Percentiles rank a stretch among this genome's conserved stretches.
Evolutionary conservation across 2,329 filamentous ascomycete species (phyloP).

Genomic region (Aspergillus hiratsukae): DNA sequence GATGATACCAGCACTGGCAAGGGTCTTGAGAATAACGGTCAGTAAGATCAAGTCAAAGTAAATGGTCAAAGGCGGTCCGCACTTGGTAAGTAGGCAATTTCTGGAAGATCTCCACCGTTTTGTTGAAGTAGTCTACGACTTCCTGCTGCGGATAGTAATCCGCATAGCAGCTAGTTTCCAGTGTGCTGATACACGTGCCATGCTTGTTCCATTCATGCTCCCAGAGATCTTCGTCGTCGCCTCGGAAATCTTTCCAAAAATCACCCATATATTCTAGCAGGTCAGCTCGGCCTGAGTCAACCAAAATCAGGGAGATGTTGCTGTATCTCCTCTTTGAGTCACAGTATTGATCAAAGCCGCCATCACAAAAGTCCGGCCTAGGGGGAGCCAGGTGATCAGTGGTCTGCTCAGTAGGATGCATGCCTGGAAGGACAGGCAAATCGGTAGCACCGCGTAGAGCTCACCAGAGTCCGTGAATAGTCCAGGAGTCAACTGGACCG

Average conservation of each 20-base stretch:
- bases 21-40: slow-evolving; percentile 35
- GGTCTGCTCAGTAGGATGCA: not conserved
- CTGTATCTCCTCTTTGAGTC: slow-evolving; percentile 58
- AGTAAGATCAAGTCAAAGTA: slow-evolving; percentile 3
- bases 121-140: slow-evolving; percentile 65
- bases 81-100: slow-evolving; percentile 60
- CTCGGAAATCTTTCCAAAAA: slow-evolving; percentile 68
- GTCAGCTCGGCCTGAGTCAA: slow-evolving; percentile 49
- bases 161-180: slow-evolving; percentile 63
- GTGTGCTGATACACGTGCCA: slow-evolving; percentile 68
- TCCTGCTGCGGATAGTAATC: slow-evolving; percentile 59
- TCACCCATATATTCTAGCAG: slow-evolving; percentile 63
- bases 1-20: slow-evolving; percentile 57
- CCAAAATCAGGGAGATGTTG: slow-evolving; percentile 62
- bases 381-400: slow-evolving; percentile 2
- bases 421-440: not conserved
- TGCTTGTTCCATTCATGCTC: slow-evolving; percentile 73
- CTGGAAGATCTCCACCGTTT: slow-evolving; percentile 62
- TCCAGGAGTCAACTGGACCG: slow-evolving; percentile 67
- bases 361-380: slow-evolving; percentile 65
- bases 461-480: slow-evolving; percentile 65
- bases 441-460: slow-evolving; percentile 6
- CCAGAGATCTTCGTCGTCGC: slow-evolving; percentile 64
- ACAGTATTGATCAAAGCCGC: slow-evolving; percentile 64
- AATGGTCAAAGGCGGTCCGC: slow-evolving; percentile 8